phyloP scores from a whole-genome alignment of 495 filamentous ascomycete species.

The Collariella sp. region DNA sequence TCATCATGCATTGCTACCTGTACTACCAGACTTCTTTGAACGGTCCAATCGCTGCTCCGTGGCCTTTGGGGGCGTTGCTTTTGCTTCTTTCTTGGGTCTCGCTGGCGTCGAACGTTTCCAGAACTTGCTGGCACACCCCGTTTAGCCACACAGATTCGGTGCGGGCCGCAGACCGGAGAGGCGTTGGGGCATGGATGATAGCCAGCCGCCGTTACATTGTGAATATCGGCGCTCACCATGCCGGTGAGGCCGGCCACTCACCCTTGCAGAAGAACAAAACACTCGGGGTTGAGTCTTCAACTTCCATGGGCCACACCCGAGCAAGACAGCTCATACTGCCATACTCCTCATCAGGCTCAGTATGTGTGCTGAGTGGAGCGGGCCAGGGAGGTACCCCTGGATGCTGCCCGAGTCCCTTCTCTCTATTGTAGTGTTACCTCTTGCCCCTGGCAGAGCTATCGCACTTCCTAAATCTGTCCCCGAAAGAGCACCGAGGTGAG shows the following conservation, averaged over 20 bases:
- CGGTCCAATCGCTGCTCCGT: slow-evolving; percentile 13
- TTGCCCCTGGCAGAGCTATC: too few relatives aligned
- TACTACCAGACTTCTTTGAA: slow-evolving; percentile 21
- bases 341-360: too few relatives aligned
- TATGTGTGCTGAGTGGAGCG: too few relatives aligned
- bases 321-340: too few relatives aligned
- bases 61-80: slow-evolving; percentile 1
- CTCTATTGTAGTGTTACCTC: too few relatives aligned
- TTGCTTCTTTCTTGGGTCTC: slow-evolving; percentile 13
- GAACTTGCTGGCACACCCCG: slow-evolving; percentile 4
- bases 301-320: too few relatives aligned
- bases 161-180: background rate
- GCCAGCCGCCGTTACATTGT: slow-evolving; percentile 26
- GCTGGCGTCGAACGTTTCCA: background rate
- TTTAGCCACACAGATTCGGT: background rate
- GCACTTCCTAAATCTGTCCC: too few relatives aligned
- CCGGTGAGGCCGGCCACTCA: background rate
- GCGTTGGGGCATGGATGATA: background rate
- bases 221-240: background rate
- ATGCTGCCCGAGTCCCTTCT: too few relatives aligned
- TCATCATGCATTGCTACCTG: slow-evolving; percentile 28
- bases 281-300: too few relatives aligned
- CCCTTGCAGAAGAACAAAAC: too few relatives aligned
- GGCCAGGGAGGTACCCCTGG: too few relatives aligned
- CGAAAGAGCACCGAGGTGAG: background rate